Evolutionary conservation across 2,329 filamentous ascomycete species (phyloP).

Genomic region (Nannizzia gypsea): DNA sequence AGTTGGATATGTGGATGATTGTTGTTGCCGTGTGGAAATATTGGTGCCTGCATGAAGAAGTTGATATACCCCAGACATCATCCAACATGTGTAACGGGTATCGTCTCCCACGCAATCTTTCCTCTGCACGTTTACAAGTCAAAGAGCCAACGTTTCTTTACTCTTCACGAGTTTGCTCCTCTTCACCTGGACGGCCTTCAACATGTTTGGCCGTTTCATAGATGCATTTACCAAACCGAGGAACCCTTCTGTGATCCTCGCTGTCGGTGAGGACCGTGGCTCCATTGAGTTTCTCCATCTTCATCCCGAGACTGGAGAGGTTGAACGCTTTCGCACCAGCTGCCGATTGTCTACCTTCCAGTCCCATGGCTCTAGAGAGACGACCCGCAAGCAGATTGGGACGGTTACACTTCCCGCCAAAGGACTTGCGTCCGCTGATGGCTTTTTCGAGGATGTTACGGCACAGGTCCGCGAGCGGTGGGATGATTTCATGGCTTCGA

Average conservation of each 20-base stretch:
- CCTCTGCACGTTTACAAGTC: background rate
- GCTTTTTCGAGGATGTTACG: constrained; percentile 10
- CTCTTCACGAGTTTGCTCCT: background rate
- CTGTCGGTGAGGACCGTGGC: constrained; percentile 3
- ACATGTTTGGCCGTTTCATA: background rate
- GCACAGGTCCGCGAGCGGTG: constrained; percentile 9
- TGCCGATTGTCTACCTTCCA: constrained; percentile 5
- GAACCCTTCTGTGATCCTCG: constrained; percentile 5
- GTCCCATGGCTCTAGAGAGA: constrained; percentile 7
- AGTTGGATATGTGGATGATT: too few species aligned
- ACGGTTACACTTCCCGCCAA: constrained; percentile 9
- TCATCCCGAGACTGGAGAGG: constrained; percentile 10
- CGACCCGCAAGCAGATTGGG: constrained; percentile 11
- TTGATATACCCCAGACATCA: too few species aligned
- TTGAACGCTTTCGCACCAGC: constrained; percentile 11
- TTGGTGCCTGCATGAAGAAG: too few species aligned
- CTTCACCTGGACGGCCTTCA: background rate
- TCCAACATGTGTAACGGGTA: too few species aligned
- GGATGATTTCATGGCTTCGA: constrained; percentile 8
- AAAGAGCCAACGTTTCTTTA: background rate
- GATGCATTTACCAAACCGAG: background rate
- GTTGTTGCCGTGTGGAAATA: background rate
- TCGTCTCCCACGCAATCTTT: background rate
- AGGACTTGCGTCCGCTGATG: background rate
- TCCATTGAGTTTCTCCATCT: constrained; percentile 9